Conservation (phyloP, 1,284 basidiomycete species). For the Papiliotrema flavescens region DNA sequence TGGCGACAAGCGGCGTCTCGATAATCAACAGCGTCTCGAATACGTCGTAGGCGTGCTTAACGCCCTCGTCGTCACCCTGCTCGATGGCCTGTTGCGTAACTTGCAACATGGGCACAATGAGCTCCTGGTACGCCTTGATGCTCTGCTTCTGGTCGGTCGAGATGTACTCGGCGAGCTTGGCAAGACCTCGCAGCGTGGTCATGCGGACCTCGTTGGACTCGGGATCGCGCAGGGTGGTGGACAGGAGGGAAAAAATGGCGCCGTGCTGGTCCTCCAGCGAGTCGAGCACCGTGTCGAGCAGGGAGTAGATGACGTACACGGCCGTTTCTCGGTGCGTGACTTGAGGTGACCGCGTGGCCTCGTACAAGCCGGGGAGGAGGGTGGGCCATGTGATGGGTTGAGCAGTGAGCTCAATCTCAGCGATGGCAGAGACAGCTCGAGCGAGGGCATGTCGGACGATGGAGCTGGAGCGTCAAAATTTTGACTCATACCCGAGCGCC, state of each 20-base stretch:
- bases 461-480: constrained; percentile 54
- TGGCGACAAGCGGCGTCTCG: constrained; percentile 86
- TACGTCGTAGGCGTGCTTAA: constrained; percentile 89
- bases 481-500: background rate
- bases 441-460: constrained; percentile 86
- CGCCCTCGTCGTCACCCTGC: constrained; percentile 71
- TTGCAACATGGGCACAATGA: constrained; percentile 84
- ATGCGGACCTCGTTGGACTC: constrained; percentile 88
- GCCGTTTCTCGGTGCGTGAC: constrained; percentile 84
- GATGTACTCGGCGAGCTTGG: constrained; percentile 90
- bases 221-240: constrained; percentile 73
- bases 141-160: constrained; percentile 82
- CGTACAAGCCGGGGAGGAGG: constrained; percentile 83
- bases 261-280: constrained; percentile 74
- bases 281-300: constrained; percentile 89
- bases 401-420: constrained; percentile 77
- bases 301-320: constrained; percentile 84
- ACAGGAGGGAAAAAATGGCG: constrained; percentile 79
- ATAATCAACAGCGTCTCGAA: constrained; percentile 93
- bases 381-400: constrained; percentile 70
- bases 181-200: constrained; percentile 83
- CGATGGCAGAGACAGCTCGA: constrained; percentile 90
- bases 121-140: constrained; percentile 82
- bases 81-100: constrained; percentile 88
- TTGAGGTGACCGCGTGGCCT: constrained; percentile 67